Base-by-base conservation (phyloP, 768 basidiomycete species). In the Mycena leptocephala region DNA sequence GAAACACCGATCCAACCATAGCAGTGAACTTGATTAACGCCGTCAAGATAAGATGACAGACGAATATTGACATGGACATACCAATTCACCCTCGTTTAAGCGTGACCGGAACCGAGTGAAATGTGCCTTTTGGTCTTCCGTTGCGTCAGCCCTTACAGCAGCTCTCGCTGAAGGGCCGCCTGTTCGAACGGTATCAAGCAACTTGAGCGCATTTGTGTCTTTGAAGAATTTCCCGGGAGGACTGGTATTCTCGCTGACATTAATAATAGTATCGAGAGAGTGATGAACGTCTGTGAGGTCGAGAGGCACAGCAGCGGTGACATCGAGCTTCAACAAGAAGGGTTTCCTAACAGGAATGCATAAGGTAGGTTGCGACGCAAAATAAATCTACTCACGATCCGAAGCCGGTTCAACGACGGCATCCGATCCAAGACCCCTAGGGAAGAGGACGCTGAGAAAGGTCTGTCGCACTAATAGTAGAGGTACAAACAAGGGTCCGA, bases 161-260 rank as follows among this genome's bases (percentile, higher is more conserved):
- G 90, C 87, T 70, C 87, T 85, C 2, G 91, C 92, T 39, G 87
- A 88, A 0, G 90, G 85, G 7, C 91, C 91, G 8, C 86, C 86
- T 18, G 89, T 86, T 55, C 88, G 88, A 35, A 95, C 79, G 8
- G 92, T 87, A 68, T 88, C 84, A n/a, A 93, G 84, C 66, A 94
- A 82, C n/a, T 85, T 81, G 39, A 87, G 80, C 3, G 91, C 91
- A 73, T 88, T 83, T 35, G 88, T 80, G 35, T 84, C 81, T 46
- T 83, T 83, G 79, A 93, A 94, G 78, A 95, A 94, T 78, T 92
- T 89, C 24, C 93, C 94, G 1, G 93, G 89, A 11, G 89, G 87
- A 22, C 61, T 56, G 16, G 48, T 79, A 80, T 76, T 58, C 18
- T 84, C 86, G 24, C 81, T 83, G 43, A 88, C 81, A 37, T 86